Base-by-base conservation (phyloP, 768 basidiomycete genomes). In the Boletellus ananiceps region DNA sequence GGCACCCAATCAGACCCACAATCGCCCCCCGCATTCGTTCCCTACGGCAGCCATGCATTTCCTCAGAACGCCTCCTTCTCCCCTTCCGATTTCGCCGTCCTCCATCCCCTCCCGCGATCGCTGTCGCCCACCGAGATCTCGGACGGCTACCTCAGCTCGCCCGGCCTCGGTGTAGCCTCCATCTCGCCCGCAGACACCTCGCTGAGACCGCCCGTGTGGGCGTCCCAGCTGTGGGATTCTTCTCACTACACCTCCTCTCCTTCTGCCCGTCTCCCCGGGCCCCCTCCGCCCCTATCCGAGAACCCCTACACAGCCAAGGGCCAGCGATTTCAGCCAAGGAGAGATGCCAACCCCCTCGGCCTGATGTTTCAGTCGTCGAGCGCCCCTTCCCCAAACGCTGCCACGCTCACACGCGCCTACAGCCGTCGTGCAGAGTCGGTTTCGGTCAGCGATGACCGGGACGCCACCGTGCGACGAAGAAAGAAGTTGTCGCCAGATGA, bases 381-480 rank as follows among this genome's bases (percentile, higher is more conserved):
- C 54, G 87, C 87, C 1, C 87, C 87, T 16, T 74, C 83, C 44
- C 68, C 73, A 3, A 74, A 73, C 49, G 68, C 71, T 23, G 74
- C 79, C 44, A 67, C 71, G 23, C 69, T 81, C 60, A 67, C 79
- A 36, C 75, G 88, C 31, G 66, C 75, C 14, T 88, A 85, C 73
- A 82, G 77, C 63, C 78, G 81, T 41, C 77, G 82, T 25, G 80
- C 84, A 47, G 86, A 84, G 60, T 85, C 84, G 13, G 77, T 79
- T 48, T 79, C 77, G 58, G 67, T 77, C 43, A 71, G 64, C 46
- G 75, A 85, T 46, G 85, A 87, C 55, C 78, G 77, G 49, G 86
- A 87, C 65, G 84, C 82, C 49, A 89, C 88, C n/a, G 71, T 89
- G 34, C 79, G 86, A 53, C 74, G 80, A 52, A 83, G 72, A 66